These are phyloP conservation scores for Zymoseptoria passerinii DNA, from an alignment of 2,329 filamentous ascomycete genomes.

Conservation along the genomic window DNA sequence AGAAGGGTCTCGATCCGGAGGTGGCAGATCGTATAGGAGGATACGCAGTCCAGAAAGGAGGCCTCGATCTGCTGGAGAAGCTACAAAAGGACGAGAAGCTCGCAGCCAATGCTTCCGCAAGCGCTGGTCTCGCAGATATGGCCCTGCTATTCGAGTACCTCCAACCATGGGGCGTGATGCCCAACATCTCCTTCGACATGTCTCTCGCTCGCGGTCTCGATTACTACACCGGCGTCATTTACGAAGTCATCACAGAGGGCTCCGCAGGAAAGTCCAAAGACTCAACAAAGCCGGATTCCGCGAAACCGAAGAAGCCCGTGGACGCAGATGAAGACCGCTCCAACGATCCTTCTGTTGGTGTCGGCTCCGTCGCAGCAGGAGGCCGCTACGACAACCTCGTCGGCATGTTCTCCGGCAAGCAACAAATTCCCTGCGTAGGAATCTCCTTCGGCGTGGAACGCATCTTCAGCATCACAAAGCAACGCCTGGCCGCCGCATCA, in stretches of 20 bases:
- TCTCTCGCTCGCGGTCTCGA: conserved; percentile 85
- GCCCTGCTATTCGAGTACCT: conserved; percentile 73
- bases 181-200: conserved; percentile 78
- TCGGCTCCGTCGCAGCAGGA: conserved; percentile 82
- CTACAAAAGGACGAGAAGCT: conserved; percentile 61
- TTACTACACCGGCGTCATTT: conserved; percentile 86
- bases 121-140: conserved; percentile 75
- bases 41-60: conserved; percentile 71
- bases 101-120: conserved; percentile 63
- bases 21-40: conserved; percentile 82
- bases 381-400: conserved; percentile 90
- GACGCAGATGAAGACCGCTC: conserved; percentile 58
- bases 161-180: conserved; percentile 63
- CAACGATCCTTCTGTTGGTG: conserved; percentile 69
- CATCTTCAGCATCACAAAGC: conserved; percentile 87
- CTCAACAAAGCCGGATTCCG: conserved; percentile 34
- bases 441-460: conserved; percentile 93
- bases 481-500: conserved; percentile 57
- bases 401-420: conserved; percentile 74
- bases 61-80: conserved; percentile 62
- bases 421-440: conserved; percentile 78
- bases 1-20: conserved; percentile 69
- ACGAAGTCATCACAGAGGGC: conserved; percentile 77
- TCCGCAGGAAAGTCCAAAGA: conserved; percentile 54
- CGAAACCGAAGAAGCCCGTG: conserved; percentile 34